Conservation (phyloP, 495 filamentous ascomycete species). For the Neurospora pannonica region DNA sequence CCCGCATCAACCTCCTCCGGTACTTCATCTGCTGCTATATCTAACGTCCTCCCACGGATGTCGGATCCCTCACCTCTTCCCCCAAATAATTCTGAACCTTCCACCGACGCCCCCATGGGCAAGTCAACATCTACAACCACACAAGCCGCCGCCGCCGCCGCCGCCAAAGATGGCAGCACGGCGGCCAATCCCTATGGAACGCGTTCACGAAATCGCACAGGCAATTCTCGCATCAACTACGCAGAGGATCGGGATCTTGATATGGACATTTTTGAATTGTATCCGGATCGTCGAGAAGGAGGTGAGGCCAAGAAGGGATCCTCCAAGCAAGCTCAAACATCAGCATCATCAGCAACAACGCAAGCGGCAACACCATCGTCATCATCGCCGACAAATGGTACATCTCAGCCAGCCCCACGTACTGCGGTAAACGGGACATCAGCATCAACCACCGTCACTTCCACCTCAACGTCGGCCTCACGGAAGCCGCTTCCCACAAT, state of each 20-base stretch:
- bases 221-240: constrained; percentile 78
- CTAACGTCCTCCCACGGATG: constrained; percentile 18
- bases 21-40: constrained; percentile 8
- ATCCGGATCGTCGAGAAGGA: constrained; percentile 39
- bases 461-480: neutral
- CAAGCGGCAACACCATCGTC: constrained; percentile 1
- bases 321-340: constrained; percentile 20
- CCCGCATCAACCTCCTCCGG: constrained; percentile 3
- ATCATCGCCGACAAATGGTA: neutral
- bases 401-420: neutral
- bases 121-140: constrained; percentile 32
- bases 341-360: constrained; percentile 17
- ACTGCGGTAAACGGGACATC: neutral
- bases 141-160: constrained; percentile 24
- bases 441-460: neutral
- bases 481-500: constrained; percentile 23
- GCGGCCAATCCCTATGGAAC: constrained; percentile 78
- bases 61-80: constrained; percentile 16
- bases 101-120: constrained; percentile 21
- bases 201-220: constrained; percentile 83
- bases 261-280: constrained; percentile 55
- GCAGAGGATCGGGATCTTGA: constrained; percentile 93
- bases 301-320: constrained; percentile 38
- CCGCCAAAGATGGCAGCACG: constrained; percentile 27
- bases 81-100: constrained; percentile 12